Evolutionary conservation across 345 rosid genomes (phyloP), one percentile per base, ranked within the genome.

Genomic region (Salix udensis): DNA sequence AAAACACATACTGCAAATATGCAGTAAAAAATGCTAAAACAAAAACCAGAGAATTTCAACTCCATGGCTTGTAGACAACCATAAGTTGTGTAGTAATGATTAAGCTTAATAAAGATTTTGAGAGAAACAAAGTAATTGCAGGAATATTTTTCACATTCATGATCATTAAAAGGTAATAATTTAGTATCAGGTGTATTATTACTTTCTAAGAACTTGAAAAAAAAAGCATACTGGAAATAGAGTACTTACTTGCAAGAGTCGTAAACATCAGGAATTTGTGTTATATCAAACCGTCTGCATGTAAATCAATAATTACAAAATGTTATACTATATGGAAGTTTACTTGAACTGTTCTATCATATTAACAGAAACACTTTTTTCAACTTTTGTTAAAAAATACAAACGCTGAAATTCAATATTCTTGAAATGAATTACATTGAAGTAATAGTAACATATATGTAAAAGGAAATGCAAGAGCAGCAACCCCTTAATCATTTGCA

Each of bases 201-300:
- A 80, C 68, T 42, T 31, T 50, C 39, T 10, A 44, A 61, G 39
- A 39, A 44, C 65, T 53, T 19, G 53, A 65, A 70, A 24, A 53
- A 55, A 37, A 16, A 11, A 71, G 72, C 23, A 48, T 11, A 50
- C 21, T 70, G 67, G 77, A 60, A 81, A 74, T 34, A 77, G 65
- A 53, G 74, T 61, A 85, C 99, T 91, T 88, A 96, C 99, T 96
- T 96, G 99, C 97, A 94, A 23, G 99, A 96, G 89, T 96, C 99
- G 69, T 96, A 96, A 83, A 96, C 93, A 87, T 96, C 99, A 60
- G 99, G 98, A 85, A 96, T 94, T 84, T 96, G 99, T 3, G 99
- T 94, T 77, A 94, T 87, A 80, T 96, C 98, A 85, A 90, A 96
- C 72, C 97, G 94, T 58, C 99, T 96, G 91, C 90, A 90, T 42